A percentile compares a stretch with the other conserved stretches of the same genome.
Conservation (phyloP, 768 basidiomycete genomes). For the Naganishia friedmannii region DNA sequence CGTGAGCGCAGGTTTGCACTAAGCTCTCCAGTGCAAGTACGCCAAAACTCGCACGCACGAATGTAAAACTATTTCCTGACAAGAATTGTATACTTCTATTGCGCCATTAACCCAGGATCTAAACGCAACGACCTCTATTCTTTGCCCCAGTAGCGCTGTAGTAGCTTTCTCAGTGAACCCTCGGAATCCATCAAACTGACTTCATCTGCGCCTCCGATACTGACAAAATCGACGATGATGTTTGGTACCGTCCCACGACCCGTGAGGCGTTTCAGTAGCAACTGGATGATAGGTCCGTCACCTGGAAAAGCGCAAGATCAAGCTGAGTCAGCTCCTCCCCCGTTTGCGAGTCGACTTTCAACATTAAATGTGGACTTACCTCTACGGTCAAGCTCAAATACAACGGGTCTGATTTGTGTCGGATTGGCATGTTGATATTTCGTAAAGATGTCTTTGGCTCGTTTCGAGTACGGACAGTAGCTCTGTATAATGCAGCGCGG, state of each 20-base stretch:
- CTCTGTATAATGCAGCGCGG: slow-evolving; percentile 36
- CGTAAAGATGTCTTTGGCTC: slow-evolving; percentile 47
- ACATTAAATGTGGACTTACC: no score
- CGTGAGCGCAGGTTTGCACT: no score
- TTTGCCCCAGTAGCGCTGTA: not conserved
- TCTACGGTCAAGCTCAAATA: slow-evolving; percentile 51
- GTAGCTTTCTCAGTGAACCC: slow-evolving; percentile 33
- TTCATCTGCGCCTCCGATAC: slow-evolving; percentile 52
- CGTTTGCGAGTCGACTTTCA: no score
- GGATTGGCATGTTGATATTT: slow-evolving; percentile 36
- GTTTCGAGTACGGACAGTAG: slow-evolving; percentile 52
- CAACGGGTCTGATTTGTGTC: slow-evolving; percentile 39
- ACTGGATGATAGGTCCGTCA: slow-evolving; percentile 45
- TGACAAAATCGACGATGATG: slow-evolving; percentile 48
- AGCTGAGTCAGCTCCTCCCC: no score
- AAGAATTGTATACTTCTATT: not conserved
- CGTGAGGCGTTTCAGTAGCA: slow-evolving; percentile 47
- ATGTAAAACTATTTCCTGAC: no score
- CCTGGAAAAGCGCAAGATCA: slow-evolving; percentile 33
- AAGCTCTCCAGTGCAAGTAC: no score
- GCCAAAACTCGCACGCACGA: no score
- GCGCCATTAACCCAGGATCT: not conserved
- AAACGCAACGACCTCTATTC: not conserved
- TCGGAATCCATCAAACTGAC: slow-evolving; percentile 48
- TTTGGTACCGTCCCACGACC: slow-evolving; percentile 52